Base-by-base conservation (phyloP, 768 basidiomycete species). In the Kwoniella dejecticola region DNA sequence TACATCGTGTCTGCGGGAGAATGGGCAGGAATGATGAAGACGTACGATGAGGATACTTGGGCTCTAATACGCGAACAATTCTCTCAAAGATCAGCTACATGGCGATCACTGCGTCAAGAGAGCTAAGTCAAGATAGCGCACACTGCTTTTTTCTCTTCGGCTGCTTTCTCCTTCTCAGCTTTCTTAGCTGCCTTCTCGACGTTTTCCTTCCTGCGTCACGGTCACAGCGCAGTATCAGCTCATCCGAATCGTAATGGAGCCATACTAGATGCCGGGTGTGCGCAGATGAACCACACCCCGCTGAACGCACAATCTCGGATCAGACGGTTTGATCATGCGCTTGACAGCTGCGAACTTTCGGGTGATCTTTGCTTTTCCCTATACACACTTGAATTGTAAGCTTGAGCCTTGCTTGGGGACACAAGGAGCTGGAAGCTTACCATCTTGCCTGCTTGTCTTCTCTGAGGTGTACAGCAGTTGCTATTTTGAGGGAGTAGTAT, bases 291-390 rank as follows among this genome's bases (percentile, higher is more conserved):
- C n/a, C n/a, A n/a, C n/a, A n/a, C n/a, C n/a, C n/a, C n/a, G n/a
- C n/a, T n/a, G n/a, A n/a, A n/a, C 90, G 69, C 75, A 94, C 94
- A 98, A 79, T 68, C 95, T 84, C 57, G 90, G 90, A 77, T 97
- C 95, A 72, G 88, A 90, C 0, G 95, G 95, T 76, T 92, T 93
- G 61, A 97, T 80, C 83, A 98, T 83, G 17, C 94, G 89, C 80
- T 98, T 98, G 46, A 95, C 91, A 10, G 87, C 81, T 1, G 93
- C 95, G 77, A 98, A 97, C 77, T 95, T 95, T 79, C 93, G 84
- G 0, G 92, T 94, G 79, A 92, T 95, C 79, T 91, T 91, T 27
- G 90, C 90, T 80, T 86, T 92, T 12, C 86, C 90, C 93, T 96
- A 52, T 6, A 8, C 23, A 19, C 26, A 12, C 26, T 8, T 36